Evolutionary conservation across 257 asterid genomes (phyloP), one percentile per base, ranked within the genome.

Genomic region (Misopates orontium): DNA sequence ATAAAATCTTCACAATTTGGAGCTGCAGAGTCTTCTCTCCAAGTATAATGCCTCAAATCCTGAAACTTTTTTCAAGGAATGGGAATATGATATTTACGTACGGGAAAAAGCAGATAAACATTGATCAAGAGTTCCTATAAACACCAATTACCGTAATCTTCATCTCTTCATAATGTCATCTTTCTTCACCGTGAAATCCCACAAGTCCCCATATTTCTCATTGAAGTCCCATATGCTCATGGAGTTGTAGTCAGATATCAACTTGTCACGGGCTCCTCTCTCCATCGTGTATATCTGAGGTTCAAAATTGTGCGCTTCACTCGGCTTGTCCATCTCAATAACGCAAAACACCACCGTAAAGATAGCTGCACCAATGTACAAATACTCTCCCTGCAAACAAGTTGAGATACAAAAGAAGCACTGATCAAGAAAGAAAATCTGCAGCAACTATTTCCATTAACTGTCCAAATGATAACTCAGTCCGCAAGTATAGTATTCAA

Each of bases 201-300:
- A 88, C 4, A 91, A 31, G 42, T 91, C 97, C 0, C 91, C 93
- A 53, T 88, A 91, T 60, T 91, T 91, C 84, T 88, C 87, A 56
- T 88, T 91, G 81, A 91, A 91, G 64, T 91, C 97, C 96, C 97
- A 91, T 15, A 84, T 81, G 64, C 86, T 86, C 97, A 91, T 91
- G 4, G 95, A 79, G 82, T 91, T 91, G 71, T 91, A 91, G 66
- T 91, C 93, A 0, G 88, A 70, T 54, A 91, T 91, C 57, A 91
- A 70, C 87, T 91, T 88, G 70, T 91, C 96, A 0, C 97, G 87
- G 1, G 89, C 88, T 15, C 95, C 96, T 76, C 95, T 76, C 69
- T 91, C 97, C 95, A 91, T 88, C 51, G 80, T 86, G 70, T 91
- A 91, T 71, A 91, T 91, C 71, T 88, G 94, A 60, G 97, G 97